A percentile compares a stretch with the other conserved stretches of the same genome.
Conservation (phyloP, 352 stramenopile genomes). For the Globisporangium solare region DNA sequence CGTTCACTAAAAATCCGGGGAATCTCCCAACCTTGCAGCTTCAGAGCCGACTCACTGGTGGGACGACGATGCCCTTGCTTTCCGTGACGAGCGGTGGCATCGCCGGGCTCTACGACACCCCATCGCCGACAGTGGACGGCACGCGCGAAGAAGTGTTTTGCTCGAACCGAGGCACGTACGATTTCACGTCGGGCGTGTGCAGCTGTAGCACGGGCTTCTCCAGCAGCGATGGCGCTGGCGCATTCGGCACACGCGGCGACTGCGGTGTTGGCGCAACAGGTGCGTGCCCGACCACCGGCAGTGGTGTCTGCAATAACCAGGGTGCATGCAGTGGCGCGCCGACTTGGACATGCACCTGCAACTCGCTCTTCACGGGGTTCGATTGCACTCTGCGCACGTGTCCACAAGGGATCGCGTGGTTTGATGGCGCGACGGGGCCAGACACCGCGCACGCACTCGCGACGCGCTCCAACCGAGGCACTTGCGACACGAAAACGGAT, state of each 20-base stretch:
- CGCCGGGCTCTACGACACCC: constrained; percentile 5
- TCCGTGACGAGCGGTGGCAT: constrained; percentile 8
- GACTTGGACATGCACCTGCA: constrained; percentile 55
- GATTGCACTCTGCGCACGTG: constrained; percentile 59
- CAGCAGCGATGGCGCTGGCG: constrained; percentile 48
- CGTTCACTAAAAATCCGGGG: constrained; percentile 69
- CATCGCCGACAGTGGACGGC: constrained; percentile 20
- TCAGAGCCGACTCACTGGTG: constrained; percentile 34
- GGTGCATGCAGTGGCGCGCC: constrained; percentile 41
- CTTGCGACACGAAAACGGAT: constrained; percentile 47
- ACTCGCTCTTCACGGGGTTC: constrained; percentile 45
- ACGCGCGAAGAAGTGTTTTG: constrained; percentile 70
- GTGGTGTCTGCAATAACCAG: constrained; percentile 33
- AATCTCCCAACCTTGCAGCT: constrained; percentile 47
- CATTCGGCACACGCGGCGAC: constrained; percentile 31
- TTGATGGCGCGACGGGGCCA: constrained; percentile 48
- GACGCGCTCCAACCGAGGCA: constrained; percentile 51
- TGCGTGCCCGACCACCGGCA: constrained; percentile 32
- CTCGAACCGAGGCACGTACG: constrained; percentile 75
- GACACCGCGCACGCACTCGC: constrained; percentile 46
- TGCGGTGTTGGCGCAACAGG: constrained; percentile 33
- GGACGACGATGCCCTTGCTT: constrained; percentile 8
- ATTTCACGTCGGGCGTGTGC: constrained; percentile 60
- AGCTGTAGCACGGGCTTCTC: constrained; percentile 56
- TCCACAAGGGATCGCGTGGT: constrained; percentile 52